These are phyloP conservation scores for Boletus sp. DNA, from an alignment of 768 basidiomycete genomes.

Conservation along the genomic window DNA sequence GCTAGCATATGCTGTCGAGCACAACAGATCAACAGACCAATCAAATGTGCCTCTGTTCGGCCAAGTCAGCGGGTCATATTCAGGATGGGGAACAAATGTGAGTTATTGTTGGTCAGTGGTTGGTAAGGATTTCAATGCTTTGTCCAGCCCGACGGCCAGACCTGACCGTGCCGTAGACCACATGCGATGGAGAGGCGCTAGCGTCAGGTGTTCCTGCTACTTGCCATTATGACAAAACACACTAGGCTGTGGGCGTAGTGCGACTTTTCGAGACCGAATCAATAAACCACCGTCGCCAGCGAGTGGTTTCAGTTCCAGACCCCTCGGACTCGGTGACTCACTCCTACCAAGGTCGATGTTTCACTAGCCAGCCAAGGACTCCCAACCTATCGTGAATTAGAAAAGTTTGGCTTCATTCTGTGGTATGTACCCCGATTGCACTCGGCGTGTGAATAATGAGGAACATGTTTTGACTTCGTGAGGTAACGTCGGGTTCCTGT, in stretches of 20 bases:
- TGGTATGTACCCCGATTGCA: no score
- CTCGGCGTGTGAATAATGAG: no score
- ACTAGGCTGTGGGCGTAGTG: not conserved
- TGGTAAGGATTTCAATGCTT: no score
- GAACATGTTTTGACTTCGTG: no score
- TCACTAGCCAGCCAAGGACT: not conserved
- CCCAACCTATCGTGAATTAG: no score
- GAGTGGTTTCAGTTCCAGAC: not conserved
- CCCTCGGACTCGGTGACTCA: not conserved
- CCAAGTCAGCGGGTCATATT: not conserved
- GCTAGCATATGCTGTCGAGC: not conserved
- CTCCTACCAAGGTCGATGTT: not conserved
- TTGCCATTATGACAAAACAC: not conserved
- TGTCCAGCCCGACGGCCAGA: not conserved
- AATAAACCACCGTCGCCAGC: not conserved
- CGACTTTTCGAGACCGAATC: not conserved
- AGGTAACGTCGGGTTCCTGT: no score
- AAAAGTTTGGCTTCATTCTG: no score
- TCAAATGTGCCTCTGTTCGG: not conserved
- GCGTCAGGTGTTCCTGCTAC: not conserved
- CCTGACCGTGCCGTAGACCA: not conserved
- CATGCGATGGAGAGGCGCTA: not conserved
- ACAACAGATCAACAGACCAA: not conserved
- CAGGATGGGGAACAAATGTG: no score
- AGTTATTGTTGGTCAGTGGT: not conserved